These are phyloP conservation scores for Rhodocollybia butyracea DNA, from an alignment of 768 basidiomycete species.

Conservation along the genomic window DNA sequence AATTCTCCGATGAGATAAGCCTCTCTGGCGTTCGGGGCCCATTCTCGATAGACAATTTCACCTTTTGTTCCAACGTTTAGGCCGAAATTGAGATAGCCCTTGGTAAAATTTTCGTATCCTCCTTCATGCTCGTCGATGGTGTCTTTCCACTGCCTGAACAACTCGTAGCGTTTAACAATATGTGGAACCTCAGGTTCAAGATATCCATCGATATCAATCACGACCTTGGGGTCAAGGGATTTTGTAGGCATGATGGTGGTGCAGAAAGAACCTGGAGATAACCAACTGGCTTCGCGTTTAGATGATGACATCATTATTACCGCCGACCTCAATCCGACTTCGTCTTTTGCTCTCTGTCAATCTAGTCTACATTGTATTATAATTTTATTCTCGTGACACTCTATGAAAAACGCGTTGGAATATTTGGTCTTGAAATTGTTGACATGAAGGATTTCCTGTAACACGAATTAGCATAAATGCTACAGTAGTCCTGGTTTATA, in stretches of 20 bases:
- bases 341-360: too few species aligned
- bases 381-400: too few species aligned
- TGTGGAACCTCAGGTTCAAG: conserved; percentile 70
- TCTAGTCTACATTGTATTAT: too few species aligned
- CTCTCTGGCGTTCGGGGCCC: conserved; percentile 88
- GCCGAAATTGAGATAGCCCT: conserved; percentile 79
- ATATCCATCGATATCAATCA: conserved; percentile 67
- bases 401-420: background rate
- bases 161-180: conserved; percentile 66
- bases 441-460: conserved; percentile 28
- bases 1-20: conserved; percentile 93
- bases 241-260: conserved; percentile 38
- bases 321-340: too few species aligned
- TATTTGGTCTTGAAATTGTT: conserved; percentile 1
- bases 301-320: too few species aligned
- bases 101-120: conserved; percentile 76
- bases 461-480: background rate
- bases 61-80: conserved; percentile 67
- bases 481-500: conserved; percentile 11
- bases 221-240: conserved; percentile 51
- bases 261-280: conserved; percentile 5
- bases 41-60: conserved; percentile 84
- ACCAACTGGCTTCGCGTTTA: conserved; percentile 1
- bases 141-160: conserved; percentile 73
- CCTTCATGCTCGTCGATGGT: conserved; percentile 77